A percentile compares a stretch with the other conserved stretches of the same genome.
Conservation (phyloP, 2,329 filamentous ascomycete genomes). For the Diaporthe helianthi region DNA sequence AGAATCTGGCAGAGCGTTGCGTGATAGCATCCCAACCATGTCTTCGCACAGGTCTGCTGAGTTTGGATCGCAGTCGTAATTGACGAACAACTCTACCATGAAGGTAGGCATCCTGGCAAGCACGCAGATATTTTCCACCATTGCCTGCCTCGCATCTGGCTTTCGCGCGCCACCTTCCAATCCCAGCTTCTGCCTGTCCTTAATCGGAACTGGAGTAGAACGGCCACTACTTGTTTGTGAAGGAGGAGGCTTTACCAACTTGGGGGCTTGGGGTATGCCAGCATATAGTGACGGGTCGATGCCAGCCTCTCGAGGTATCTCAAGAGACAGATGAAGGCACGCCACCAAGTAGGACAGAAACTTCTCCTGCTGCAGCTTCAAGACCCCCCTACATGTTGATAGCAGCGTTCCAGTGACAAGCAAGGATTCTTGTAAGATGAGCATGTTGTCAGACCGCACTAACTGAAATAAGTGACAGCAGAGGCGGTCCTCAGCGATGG, state of each 20-base stretch:
- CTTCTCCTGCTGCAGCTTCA: conserved; percentile 96
- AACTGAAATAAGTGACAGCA: conserved; percentile 96
- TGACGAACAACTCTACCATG: conserved; percentile 94
- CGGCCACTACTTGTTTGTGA: conserved; percentile 81
- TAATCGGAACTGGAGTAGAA: conserved; percentile 87
- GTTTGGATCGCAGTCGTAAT: conserved; percentile 96
- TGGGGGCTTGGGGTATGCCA: conserved; percentile 90
- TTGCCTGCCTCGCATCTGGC: conserved; percentile 94
- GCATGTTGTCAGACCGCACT: conserved; percentile 94
- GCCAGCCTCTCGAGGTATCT: conserved; percentile 87
- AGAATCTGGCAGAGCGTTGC: conserved; percentile 95
- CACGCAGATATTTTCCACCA: conserved; percentile 96
- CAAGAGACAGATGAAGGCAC: conserved; percentile 91
- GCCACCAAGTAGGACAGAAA: conserved; percentile 94
- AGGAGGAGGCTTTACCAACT: conserved; percentile 78
- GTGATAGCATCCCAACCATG: conserved; percentile 88
- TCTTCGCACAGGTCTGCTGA: conserved; percentile 93
- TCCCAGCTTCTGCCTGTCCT: conserved; percentile 90
- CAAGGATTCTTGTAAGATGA: conserved; percentile 89
- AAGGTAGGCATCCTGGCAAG: conserved; percentile 92
- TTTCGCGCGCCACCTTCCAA: conserved; percentile 91
- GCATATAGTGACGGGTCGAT: conserved; percentile 93
- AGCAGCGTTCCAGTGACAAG: conserved; percentile 90
- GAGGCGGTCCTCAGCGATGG: conserved; percentile 88
- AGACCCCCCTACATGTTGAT: conserved; percentile 85